Base-by-base conservation (phyloP, 2,329 filamentous ascomycete species). In the Beauveria brongniartii region DNA sequence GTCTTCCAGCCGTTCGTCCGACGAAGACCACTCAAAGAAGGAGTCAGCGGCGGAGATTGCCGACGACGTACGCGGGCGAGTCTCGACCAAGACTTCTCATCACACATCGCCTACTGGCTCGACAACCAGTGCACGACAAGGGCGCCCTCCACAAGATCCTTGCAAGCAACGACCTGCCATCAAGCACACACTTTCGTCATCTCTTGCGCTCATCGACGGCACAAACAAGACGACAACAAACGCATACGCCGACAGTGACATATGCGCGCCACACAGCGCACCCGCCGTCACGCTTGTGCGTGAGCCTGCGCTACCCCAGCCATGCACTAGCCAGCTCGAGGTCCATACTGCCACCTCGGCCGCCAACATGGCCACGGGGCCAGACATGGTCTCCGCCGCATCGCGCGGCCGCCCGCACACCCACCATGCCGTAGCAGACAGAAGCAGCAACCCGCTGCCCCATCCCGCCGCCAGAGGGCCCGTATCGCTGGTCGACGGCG, bases 1-100 rank as follows among this genome's bases (percentile, higher is more conserved):
- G 77, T 86, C 83, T 26, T 85, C 82, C 0, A 87, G 84, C 63
- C 79, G 83, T 28, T 87, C 84, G 0, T 83, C 85, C 26, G 84
- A 87, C 64, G 84, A 85, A 47, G 81, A 78, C 65, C 75, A 78
- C n/a, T 82, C 79, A 65, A 85, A 83, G 70, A 60, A 60, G 43
- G 47, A 81, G 67, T 77, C 82, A 1, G 84, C 83, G 0, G 75
- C 79, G 1, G 82, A 84, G 61, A 73, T 86, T 28, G 78, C 80
- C 0, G 80, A 81, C 7, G 78, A 82, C 59, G 77, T 83, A 41
- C 81, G 79, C 46, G 82, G 79, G 28, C 77, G 81, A 57, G 74
- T 76, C 16, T 68, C 73, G 2, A 72, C 68, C 30, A 80, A 78
- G 70, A 67, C 69, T n/a, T 71, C 73, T 1, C 67, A 72, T 14